phyloP scores from a whole-genome alignment of 148 eudicot genomes.

The Chenopodium album region DNA sequence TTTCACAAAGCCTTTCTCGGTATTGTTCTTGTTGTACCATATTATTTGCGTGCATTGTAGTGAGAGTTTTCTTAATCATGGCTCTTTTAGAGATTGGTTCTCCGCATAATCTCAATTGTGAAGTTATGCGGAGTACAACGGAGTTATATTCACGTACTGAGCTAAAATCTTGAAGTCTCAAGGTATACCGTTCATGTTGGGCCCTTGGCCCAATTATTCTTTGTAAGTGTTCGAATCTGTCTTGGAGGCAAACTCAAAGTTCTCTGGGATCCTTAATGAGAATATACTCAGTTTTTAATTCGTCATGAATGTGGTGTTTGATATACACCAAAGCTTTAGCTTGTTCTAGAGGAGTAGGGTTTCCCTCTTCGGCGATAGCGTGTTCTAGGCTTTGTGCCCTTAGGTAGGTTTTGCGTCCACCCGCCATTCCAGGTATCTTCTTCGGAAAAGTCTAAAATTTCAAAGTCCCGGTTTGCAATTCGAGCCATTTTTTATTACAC shows the following conservation, averaged over 20 bases:
- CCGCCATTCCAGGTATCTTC: background rate
- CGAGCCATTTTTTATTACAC: background rate
- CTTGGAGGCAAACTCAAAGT: background rate
- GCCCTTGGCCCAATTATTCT: conserved; percentile 1
- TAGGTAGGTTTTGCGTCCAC: conserved; percentile 1
- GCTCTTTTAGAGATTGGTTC: background rate
- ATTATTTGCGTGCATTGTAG: background rate
- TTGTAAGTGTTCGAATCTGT: background rate
- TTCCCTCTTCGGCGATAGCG: background rate
- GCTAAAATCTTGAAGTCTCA: conserved; percentile 5
- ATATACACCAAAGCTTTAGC: background rate
- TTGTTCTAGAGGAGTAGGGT: too few relatives aligned
- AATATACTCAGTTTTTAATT: background rate
- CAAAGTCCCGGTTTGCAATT: conserved; percentile 1
- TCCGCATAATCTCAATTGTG: conserved; percentile 2
- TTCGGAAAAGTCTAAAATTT: background rate
- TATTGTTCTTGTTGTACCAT: too few relatives aligned
- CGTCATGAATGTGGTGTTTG: background rate
- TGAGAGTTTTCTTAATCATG: conserved; percentile 5
- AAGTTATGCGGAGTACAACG: background rate
- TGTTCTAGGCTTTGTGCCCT: background rate
- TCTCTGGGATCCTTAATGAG: background rate
- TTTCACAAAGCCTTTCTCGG: too few relatives aligned
- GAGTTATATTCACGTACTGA: conserved; percentile 2
- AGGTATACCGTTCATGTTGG: background rate